Conservation (phyloP, 2,329 filamentous ascomycete genomes). For the Colletotrichum plurivorum region DNA sequence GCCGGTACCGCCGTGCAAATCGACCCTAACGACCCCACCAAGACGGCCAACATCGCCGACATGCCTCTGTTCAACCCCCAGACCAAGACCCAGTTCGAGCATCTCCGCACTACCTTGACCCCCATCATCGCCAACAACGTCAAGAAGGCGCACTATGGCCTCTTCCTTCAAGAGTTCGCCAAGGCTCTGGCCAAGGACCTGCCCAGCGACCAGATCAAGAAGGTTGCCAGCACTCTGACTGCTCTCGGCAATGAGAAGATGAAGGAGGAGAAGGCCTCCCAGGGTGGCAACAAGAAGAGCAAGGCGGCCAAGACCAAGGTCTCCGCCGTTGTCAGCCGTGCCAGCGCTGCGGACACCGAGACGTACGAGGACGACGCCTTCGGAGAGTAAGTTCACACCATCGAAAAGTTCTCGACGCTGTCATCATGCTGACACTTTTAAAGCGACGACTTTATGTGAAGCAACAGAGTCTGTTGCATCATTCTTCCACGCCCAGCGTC, state of each 20-base stretch:
- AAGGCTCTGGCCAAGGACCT: conserved; percentile 91
- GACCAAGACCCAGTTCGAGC: conserved; percentile 88
- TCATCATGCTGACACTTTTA: conserved; percentile 41
- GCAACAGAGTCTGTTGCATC: conserved; percentile 38
- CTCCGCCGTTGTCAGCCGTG: conserved; percentile 77
- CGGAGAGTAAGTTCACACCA: conserved; percentile 78
- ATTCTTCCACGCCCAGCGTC: conserved; percentile 31
- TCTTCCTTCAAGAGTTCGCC: conserved; percentile 92
- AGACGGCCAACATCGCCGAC: conserved; percentile 83
- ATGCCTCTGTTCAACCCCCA: conserved; percentile 90
- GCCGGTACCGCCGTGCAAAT: conserved; percentile 76
- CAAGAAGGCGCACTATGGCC: conserved; percentile 90
- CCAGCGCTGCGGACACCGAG: conserved; percentile 77
- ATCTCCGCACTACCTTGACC: conserved; percentile 82
- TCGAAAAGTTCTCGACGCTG: not conserved
- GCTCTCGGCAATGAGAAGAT: conserved; percentile 96
- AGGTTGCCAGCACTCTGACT: conserved; percentile 89
- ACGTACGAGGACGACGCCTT: conserved; percentile 85
- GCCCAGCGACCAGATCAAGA: conserved; percentile 95
- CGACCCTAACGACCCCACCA: conserved; percentile 80
- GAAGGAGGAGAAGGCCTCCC: conserved; percentile 96
- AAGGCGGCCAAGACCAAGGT: conserved; percentile 98
- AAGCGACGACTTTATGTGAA: conserved; percentile 83
- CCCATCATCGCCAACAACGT: conserved; percentile 81
- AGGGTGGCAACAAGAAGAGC: conserved; percentile 96